Evolutionary conservation across 2,329 filamentous ascomycete species (phyloP).

Genomic region (Aspergillus sp.): DNA sequence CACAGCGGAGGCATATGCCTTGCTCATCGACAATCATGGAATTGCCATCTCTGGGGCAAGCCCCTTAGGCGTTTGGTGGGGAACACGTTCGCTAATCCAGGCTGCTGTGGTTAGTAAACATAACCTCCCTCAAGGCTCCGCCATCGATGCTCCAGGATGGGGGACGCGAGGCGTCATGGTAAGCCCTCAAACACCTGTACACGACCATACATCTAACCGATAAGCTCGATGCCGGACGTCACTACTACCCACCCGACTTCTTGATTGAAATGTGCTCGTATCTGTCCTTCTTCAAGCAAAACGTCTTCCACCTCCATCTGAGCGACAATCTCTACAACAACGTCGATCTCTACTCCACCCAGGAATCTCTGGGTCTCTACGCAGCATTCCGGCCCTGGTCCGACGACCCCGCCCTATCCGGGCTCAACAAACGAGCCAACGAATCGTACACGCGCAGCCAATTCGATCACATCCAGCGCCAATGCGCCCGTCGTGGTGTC

Average conservation of each 20-base stretch:
- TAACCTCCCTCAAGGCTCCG: constrained; percentile 45
- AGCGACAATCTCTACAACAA: constrained; percentile 53
- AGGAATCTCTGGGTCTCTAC: constrained; percentile 51
- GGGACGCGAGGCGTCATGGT: constrained; percentile 48
- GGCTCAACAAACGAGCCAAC: constrained; percentile 53
- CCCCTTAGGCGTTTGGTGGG: constrained; percentile 58
- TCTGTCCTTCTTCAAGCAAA: constrained; percentile 61
- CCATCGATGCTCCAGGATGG: constrained; percentile 55
- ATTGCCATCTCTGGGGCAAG: constrained; percentile 54
- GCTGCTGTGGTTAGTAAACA: constrained; percentile 41
- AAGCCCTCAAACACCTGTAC: neutral
- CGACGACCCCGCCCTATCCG: constrained; percentile 48
- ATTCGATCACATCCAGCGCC: constrained; percentile 53
- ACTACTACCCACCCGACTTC: constrained; percentile 57
- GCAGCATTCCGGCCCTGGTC: constrained; percentile 57
- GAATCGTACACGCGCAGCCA: constrained; percentile 55
- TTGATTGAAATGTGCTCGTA: constrained; percentile 57
- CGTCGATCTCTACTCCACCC: constrained; percentile 46
- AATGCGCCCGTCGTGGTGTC: constrained; percentile 55
- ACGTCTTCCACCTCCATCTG: constrained; percentile 57
- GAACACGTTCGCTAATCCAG: constrained; percentile 56
- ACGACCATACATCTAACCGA: constrained; percentile 27
- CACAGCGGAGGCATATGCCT: constrained; percentile 54
- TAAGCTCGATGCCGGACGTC: constrained; percentile 48
- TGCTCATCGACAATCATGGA: constrained; percentile 44